Evolutionary conservation across 345 rosid genomes (phyloP).

Genomic region (Citrus inodora): DNA sequence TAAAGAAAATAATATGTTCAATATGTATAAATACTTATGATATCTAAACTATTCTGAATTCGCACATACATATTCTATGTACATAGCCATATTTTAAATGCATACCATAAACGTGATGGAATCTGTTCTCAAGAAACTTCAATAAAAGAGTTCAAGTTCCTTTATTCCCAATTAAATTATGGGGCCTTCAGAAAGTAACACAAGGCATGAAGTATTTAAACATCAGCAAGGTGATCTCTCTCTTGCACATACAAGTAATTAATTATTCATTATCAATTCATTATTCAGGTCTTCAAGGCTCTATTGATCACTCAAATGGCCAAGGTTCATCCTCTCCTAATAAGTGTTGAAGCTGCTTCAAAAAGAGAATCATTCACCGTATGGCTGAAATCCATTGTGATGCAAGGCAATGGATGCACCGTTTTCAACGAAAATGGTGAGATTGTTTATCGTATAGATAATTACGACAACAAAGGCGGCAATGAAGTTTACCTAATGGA

Average conservation of each 20-base stretch:
- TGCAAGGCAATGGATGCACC: conserved; percentile 60
- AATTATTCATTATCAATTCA: no score
- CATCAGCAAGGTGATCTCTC: neutral
- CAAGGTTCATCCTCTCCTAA: conserved; percentile 40
- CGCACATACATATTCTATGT: neutral
- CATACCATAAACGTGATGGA: conserved; percentile 4
- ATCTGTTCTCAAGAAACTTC: no score
- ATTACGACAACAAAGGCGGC: conserved; percentile 46
- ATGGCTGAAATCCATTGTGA: conserved; percentile 75
- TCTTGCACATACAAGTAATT: neutral
- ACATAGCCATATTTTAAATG: neutral
- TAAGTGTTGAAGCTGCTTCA: conserved; percentile 2
- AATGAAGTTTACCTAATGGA: conserved; percentile 60
- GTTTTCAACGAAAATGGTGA: conserved; percentile 50
- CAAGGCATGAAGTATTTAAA: neutral
- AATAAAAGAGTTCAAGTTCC: neutral
- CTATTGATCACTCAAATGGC: conserved; percentile 27
- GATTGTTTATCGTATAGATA: conserved; percentile 53
- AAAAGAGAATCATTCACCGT: conserved; percentile 50
- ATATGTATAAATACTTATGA: neutral
- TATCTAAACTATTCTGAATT: neutral
- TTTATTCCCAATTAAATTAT: neutral
- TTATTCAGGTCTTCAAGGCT: neutral
- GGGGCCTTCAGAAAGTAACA: no score
- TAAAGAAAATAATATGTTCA: neutral